Percentiles rank a stretch among this genome's conserved stretches.
These are phyloP conservation scores for Eucalyptus curtisii DNA, from an alignment of 345 rosid species.

Conservation along the genomic window DNA sequence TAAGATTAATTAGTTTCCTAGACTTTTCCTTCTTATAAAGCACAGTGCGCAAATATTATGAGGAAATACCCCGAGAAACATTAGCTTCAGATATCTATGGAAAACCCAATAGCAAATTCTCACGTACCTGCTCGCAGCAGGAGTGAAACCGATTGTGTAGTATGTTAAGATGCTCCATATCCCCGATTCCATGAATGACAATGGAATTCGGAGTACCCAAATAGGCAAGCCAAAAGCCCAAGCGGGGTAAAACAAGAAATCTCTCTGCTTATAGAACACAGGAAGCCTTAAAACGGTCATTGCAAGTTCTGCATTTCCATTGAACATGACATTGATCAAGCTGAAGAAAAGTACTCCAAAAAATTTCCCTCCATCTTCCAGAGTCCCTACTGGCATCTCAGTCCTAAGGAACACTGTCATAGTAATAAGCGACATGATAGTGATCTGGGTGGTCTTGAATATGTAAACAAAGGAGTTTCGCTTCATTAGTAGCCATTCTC, in stretches of 20 bases:
- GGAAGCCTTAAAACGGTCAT: conserved; percentile 52
- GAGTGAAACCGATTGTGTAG: conserved; percentile 57
- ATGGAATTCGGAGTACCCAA: conserved; percentile 48
- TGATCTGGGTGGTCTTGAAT: conserved; percentile 39
- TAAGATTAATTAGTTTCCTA: not conserved
- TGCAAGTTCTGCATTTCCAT: conserved; percentile 48
- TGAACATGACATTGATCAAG: conserved; percentile 48
- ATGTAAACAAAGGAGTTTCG: conserved; percentile 39
- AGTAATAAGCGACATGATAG: conserved; percentile 32
- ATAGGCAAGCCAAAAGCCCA: conserved; percentile 62
- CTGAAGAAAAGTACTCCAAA: conserved; percentile 52
- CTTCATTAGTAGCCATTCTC: conserved; percentile 69
- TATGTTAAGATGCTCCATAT: conserved; percentile 54
- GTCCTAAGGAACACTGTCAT: conserved; percentile 42
- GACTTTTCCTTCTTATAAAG: not conserved
- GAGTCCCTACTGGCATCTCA: conserved; percentile 29
- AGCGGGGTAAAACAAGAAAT: conserved; percentile 51
- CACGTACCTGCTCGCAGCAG: conserved; percentile 40
- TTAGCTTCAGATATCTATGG: not conserved
- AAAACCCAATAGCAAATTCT: not conserved
- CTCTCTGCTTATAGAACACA: conserved; percentile 62
- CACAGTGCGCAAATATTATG: not conserved
- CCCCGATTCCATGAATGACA: conserved; percentile 45
- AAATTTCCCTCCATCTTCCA: conserved; percentile 26
- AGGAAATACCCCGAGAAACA: not conserved